Base-by-base conservation (phyloP, 2,329 filamentous ascomycete genomes). In the Stachybotrys chartarum region DNA sequence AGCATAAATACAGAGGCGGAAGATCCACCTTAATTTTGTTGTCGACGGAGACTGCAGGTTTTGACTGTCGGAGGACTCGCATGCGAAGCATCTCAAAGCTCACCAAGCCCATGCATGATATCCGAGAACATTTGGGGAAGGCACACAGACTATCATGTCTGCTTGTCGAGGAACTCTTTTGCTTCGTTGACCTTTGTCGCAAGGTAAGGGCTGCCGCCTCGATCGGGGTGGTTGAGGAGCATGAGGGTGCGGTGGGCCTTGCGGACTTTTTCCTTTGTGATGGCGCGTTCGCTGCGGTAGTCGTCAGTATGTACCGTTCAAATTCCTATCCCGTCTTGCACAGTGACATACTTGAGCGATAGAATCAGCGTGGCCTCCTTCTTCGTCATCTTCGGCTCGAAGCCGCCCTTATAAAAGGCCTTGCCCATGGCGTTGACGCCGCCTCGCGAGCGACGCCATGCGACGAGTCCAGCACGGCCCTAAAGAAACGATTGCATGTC, bases 171-270 rank as follows among this genome's bases (percentile, higher is more conserved):
- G 60, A 97, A 84, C 71, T 97, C 93, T 74, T 99, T 99, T 45
- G 94, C 94, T 73, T 99, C 94, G 75, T 99, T 99, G 70, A 99
- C 88, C 74, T 99, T 99, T 54, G 92, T 97, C 14, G 94, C 94
- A 49, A 99, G 77, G 70, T 97, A 99, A 7, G 94, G 94, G 69
- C 91, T 97, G 45, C 94, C 94, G 61, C 94, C 94, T 68, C 94
- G 88, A 79, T 99, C 94, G 60, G 94, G 94, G 73, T 99, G 94
- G 79, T 99, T 99, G 61, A 96, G 80, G 55, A 99, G 84, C 93
- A 99, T 99, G 62, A 97, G 84, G 54, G 87, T 91, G 60, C 94
- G 87, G 75, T 99, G 94, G 64, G 92, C 91, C 77, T 97, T 97
- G 70, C 94, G 90, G 65, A 99, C 79, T 70, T 96, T 94, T 50